Conservation (phyloP, 176 grass and related monocot genomes). For the Microstegium vimineum region DNA sequence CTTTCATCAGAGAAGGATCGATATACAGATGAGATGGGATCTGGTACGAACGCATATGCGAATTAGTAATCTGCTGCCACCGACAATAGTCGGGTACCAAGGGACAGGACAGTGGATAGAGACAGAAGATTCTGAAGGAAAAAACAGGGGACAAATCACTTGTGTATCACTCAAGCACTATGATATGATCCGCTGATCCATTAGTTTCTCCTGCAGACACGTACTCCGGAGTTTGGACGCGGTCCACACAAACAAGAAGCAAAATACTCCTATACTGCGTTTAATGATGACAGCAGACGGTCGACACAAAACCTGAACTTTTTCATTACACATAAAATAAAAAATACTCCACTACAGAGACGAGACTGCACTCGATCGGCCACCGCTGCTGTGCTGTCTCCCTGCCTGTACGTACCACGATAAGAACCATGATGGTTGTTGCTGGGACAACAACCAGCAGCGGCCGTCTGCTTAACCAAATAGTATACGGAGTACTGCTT, state of each 20-base stretch:
- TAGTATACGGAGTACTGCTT: too few relatives aligned
- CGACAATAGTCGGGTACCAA: not conserved
- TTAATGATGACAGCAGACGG: not conserved
- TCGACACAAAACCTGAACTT: not conserved
- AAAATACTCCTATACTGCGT: not conserved
- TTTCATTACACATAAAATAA: too few relatives aligned
- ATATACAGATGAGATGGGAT: not conserved
- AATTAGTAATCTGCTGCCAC: not conserved
- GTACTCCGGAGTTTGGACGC: too few relatives aligned
- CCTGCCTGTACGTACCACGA: not conserved
- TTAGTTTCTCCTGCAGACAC: too few relatives aligned
- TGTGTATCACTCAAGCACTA: not conserved
- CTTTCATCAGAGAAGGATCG: not conserved
- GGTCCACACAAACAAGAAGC: not conserved
- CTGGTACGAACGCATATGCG: not conserved
- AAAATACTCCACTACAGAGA: not conserved
- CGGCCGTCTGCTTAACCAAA: not conserved
- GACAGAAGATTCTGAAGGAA: not conserved
- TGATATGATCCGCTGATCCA: not conserved
- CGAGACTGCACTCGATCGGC: not conserved
- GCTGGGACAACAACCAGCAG: not conserved
- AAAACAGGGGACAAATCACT: not conserved
- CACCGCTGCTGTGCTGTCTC: not conserved
- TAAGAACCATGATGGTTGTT: not conserved
- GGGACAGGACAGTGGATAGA: too few relatives aligned